Conservation (phyloP, 495 filamentous ascomycete species). For the Chaetomium cochliodes region DNA sequence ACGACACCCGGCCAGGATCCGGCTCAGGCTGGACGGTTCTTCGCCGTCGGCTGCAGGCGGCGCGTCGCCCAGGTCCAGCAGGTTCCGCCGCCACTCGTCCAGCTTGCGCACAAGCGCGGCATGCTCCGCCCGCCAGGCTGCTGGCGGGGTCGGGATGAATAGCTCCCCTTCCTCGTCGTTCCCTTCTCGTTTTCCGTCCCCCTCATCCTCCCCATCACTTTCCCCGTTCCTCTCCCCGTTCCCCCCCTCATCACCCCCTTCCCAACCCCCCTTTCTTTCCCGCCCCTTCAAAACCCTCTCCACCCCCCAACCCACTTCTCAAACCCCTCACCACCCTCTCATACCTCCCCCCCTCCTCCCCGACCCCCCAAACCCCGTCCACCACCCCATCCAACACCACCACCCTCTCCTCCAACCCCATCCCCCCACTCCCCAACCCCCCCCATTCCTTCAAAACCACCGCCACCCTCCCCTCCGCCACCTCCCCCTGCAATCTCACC, state of each 20-base stretch:
- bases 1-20: conserved; percentile 41
- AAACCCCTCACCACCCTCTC: conserved; percentile 48
- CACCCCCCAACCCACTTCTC: conserved; percentile 50
- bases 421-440: conserved; percentile 14
- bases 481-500: conserved; percentile 39
- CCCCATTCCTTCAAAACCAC: conserved; percentile 34
- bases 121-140: conserved; percentile 47
- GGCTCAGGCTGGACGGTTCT: conserved; percentile 36
- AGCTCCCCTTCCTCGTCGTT: conserved; percentile 22
- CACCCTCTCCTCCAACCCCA: conserved; percentile 50
- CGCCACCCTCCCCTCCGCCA: conserved; percentile 41
- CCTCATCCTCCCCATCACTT: conserved; percentile 32
- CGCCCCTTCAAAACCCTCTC: conserved; percentile 42
- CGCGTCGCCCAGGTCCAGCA: conserved; percentile 36
- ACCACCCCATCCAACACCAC: conserved; percentile 53
- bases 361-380: conserved; percentile 51
- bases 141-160: conserved; percentile 46
- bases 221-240: conserved; percentile 30
- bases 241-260: neutral
- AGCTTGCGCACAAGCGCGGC: conserved; percentile 40
- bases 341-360: conserved; percentile 51
- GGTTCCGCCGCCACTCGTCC: conserved; percentile 42
- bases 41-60: conserved; percentile 2
- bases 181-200: conserved; percentile 24
- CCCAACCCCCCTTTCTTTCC: conserved; percentile 16